Evolutionary conservation across 805 yeast species (phyloP), one percentile per base, ranked within the genome.

Genomic region (Cyberlindnera nakhonratchasimensis): DNA sequence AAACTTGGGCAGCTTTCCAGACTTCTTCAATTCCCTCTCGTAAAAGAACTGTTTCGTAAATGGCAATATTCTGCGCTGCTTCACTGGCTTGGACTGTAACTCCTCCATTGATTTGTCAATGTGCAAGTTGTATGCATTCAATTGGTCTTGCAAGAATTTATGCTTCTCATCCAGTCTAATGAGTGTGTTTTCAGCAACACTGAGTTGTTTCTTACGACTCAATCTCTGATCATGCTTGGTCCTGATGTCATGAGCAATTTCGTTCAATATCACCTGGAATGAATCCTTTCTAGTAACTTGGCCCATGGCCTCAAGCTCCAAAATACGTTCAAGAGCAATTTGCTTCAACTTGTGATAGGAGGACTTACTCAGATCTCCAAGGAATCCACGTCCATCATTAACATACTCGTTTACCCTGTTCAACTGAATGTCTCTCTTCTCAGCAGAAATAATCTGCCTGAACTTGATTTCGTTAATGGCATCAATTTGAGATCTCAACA

Each of bases 11-110:
- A 82, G 62, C 36, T 82, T 70, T 26, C 88, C 87, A 16, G 71
- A 62, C 64, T 74, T 79, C 55, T 79, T 79, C 52, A 86, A 65
- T 49, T 81, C 86, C 24, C 89, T 66, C 58, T 80, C 84, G 56
- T 84, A 82, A 64, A 82, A 82, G 61, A 80, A 83, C 52, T 86
- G 91, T 57, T 77, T 86, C 39, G 84, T 80, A 69, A 82, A 85
- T 22, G 70, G 75, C 63, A 71, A 64, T 68, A 65, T 52, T 55
- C 51, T 62, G 37, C 42, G 58, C 44, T 19, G 45, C 40, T 37
- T 51, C 40, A 55, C 55, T 57, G 53, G 62, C 51, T 52, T 68
- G 5, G 67, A 63, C 51, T 78, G 82, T 17, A 77, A 58, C 11
- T 73, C 67, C 22, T 63, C 63, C 67, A 79, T 67, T 1, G 80